phyloP scores from a whole-genome alignment of 805 yeast genomes.

The Wickerhamomyces pijperi region DNA sequence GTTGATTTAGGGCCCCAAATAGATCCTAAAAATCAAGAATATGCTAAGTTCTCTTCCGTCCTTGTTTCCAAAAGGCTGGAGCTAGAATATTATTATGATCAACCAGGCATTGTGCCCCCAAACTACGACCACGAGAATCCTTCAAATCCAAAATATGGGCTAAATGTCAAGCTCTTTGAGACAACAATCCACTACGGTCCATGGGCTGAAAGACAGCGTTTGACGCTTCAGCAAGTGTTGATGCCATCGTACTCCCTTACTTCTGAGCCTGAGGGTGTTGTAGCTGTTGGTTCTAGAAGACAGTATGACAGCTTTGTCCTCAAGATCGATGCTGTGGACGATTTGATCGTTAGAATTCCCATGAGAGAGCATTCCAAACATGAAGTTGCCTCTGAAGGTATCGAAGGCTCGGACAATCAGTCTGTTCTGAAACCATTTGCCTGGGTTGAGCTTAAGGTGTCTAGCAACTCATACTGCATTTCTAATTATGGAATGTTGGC shows the following conservation, averaged over 20 bases:
- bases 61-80: constrained; percentile 46
- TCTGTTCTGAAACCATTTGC: constrained; percentile 62
- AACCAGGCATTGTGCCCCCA: constrained; percentile 52
- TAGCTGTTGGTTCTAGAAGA: constrained; percentile 41
- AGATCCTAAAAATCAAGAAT: constrained; percentile 36
- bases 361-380: constrained; percentile 80
- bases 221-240: constrained; percentile 48
- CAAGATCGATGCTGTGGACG: constrained; percentile 49
- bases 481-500: constrained; percentile 42
- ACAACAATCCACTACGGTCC: constrained; percentile 83
- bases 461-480: constrained; percentile 38
- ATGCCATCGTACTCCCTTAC: constrained; percentile 62
- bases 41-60: constrained; percentile 69
- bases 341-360: constrained; percentile 63
- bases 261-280: constrained; percentile 28
- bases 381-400: no score
- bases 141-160: constrained; percentile 46
- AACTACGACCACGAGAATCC: constrained; percentile 41
- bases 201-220: constrained; percentile 86
- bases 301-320: constrained; percentile 45
- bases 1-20: constrained; percentile 23
- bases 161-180: constrained; percentile 45
- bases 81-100: constrained; percentile 58
- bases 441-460: constrained; percentile 73
- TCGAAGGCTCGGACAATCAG: constrained; percentile 22